Conservation (phyloP, 129 eudicot species). For the Flaveria ramosissima region DNA sequence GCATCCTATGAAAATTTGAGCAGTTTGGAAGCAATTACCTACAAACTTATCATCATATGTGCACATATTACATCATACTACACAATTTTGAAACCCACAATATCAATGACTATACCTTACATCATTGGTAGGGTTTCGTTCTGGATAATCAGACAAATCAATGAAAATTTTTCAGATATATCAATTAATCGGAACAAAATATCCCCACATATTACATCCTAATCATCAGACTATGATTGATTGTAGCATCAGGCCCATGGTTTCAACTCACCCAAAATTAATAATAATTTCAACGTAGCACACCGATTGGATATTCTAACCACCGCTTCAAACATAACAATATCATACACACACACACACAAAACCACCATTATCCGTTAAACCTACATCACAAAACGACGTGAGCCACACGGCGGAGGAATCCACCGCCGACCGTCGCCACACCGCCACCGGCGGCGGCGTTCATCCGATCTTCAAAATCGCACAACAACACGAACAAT, state of each 20-base stretch:
- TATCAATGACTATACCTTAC: slow-evolving; percentile 30
- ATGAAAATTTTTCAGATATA: neutral
- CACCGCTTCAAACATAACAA: slow-evolving; percentile 1
- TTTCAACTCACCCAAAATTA: slow-evolving; percentile 19
- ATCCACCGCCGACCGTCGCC: slow-evolving; percentile 17
- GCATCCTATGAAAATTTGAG: neutral
- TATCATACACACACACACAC: slow-evolving; percentile 14
- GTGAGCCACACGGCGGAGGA: slow-evolving; percentile 17
- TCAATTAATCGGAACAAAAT: slow-evolving; percentile 15
- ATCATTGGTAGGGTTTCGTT: slow-evolving; percentile 39
- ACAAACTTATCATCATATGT: neutral
- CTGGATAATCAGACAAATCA: slow-evolving; percentile 25
- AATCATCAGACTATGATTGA: slow-evolving; percentile 21
- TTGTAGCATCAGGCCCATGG: slow-evolving; percentile 31
- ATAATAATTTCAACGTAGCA: slow-evolving; percentile 5
- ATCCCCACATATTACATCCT: slow-evolving; percentile 12
- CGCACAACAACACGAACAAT: neutral
- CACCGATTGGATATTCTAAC: slow-evolving; percentile 13
- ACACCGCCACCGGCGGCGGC: slow-evolving; percentile 18
- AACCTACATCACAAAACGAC: slow-evolving; percentile 23
- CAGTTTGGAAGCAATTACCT: slow-evolving; percentile 12
- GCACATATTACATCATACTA: neutral
- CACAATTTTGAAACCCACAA: slow-evolving; percentile 10
- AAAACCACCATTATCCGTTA: slow-evolving; percentile 30
- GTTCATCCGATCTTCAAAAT: slow-evolving; percentile 21